phyloP scores from a whole-genome alignment of 306 rosid genomes.

The Lathyrus sativus region DNA sequence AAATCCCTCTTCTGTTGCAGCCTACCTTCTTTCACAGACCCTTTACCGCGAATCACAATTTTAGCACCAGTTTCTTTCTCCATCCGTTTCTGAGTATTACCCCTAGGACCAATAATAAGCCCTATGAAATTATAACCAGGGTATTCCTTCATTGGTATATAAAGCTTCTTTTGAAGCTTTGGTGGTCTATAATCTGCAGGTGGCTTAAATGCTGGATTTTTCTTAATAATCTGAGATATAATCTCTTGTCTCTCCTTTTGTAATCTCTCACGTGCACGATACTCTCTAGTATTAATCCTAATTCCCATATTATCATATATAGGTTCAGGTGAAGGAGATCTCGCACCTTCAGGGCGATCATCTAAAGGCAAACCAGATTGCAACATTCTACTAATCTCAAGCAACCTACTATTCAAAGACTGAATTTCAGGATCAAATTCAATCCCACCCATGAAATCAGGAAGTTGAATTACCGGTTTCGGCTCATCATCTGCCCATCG shows the following conservation, averaged over 20 bases:
- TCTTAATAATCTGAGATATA: slow-evolving; percentile 86
- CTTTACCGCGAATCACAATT: slow-evolving; percentile 93
- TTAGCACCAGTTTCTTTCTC: slow-evolving; percentile 97
- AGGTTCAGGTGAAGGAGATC: slow-evolving; percentile 98
- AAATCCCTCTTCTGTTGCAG: slow-evolving; percentile 93
- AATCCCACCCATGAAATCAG: slow-evolving; percentile 96
- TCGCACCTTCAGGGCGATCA: slow-evolving; percentile 93
- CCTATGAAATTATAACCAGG: slow-evolving; percentile 97
- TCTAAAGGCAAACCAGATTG: slow-evolving; percentile 91
- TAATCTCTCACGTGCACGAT: slow-evolving; percentile 89
- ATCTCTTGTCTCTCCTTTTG: slow-evolving; percentile 93
- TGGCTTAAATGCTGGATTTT: slow-evolving; percentile 93
- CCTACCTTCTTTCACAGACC: slow-evolving; percentile 94
- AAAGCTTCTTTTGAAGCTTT: slow-evolving; percentile 97
- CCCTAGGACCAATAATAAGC: slow-evolving; percentile 93
- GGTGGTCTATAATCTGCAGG: slow-evolving; percentile 98
- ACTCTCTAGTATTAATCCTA: slow-evolving; percentile 90
- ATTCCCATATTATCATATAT: slow-evolving; percentile 91
- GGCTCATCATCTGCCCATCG: slow-evolving; percentile 98
- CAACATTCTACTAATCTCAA: slow-evolving; percentile 91
- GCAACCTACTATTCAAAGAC: slow-evolving; percentile 86
- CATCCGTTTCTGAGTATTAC: slow-evolving; percentile 98
- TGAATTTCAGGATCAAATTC: slow-evolving; percentile 97
- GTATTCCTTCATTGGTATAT: slow-evolving; percentile 93
- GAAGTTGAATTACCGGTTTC: slow-evolving; percentile 86